These are phyloP conservation scores for Juncus effusus DNA, from an alignment of 176 grass and related monocot genomes.

Conservation along the genomic window DNA sequence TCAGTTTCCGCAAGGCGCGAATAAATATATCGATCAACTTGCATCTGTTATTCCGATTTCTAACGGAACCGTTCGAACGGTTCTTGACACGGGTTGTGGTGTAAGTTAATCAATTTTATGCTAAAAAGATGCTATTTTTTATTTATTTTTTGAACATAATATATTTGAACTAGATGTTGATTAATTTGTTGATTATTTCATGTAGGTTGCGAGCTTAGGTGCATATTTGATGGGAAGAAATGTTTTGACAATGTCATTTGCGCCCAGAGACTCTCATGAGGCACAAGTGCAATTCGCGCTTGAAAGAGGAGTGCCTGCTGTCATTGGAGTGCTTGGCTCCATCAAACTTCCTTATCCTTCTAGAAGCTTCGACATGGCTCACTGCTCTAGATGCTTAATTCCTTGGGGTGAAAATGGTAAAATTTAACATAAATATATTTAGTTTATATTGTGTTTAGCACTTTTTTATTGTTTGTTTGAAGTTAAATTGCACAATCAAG, in stretches of 20 bases:
- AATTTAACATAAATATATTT: background rate
- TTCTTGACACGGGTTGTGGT: conserved; percentile 85
- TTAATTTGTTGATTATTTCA: background rate
- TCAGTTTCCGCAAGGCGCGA: conserved; percentile 70
- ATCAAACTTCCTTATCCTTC: conserved; percentile 84
- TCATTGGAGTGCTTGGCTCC: conserved; percentile 86
- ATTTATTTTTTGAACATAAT: background rate
- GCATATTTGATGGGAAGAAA: conserved; percentile 67
- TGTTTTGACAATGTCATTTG: conserved; percentile 87
- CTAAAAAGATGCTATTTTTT: background rate
- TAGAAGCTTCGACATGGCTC: conserved; percentile 90
- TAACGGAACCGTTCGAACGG: conserved; percentile 63
- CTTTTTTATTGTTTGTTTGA: too few species aligned
- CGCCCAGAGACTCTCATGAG: conserved; percentile 90
- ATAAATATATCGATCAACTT: conserved; percentile 84
- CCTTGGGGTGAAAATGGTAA: conserved; percentile 76
- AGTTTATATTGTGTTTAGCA: too few species aligned
- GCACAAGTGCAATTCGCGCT: conserved; percentile 91
- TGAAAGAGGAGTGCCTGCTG: conserved; percentile 82
- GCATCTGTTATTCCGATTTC: conserved; percentile 57
- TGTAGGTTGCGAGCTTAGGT: conserved; percentile 76
- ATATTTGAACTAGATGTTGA: background rate
- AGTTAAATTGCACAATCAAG: too few species aligned
- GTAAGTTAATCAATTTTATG: conserved; percentile 30
- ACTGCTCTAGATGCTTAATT: conserved; percentile 93